A percentile compares a stretch with the other conserved stretches of the same genome.
Evolutionary conservation across 768 basidiomycete genomes (phyloP).

Genomic region (Tricholoma bakamatsutake): DNA sequence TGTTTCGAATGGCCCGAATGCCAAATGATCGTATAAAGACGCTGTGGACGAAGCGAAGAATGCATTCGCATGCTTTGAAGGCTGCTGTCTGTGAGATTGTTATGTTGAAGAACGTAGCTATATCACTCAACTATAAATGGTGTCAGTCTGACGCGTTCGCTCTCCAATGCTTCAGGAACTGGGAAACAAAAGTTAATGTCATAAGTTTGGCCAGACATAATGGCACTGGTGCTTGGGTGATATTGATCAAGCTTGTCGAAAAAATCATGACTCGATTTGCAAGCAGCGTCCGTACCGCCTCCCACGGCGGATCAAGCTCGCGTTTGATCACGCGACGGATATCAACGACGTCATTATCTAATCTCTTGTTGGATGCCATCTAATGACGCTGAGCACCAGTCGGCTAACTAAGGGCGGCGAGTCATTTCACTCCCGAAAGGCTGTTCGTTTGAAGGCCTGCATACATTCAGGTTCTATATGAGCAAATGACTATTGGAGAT

Average conservation of each 20-base stretch:
- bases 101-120: background rate
- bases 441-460: no score
- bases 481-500: no score
- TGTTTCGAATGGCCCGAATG: constrained; percentile 43
- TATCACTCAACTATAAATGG: constrained; percentile 40
- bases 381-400: no score
- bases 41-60: constrained; percentile 33
- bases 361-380: no score
- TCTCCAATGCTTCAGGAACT: constrained; percentile 38
- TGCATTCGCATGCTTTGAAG: constrained; percentile 35
- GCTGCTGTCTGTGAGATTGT: constrained; percentile 21
- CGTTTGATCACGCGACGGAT: background rate
- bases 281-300: no score
- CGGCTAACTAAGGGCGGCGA: no score
- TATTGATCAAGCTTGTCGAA: background rate
- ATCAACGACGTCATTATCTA: no score
- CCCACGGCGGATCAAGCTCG: background rate
- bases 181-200: constrained; percentile 49
- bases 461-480: no score
- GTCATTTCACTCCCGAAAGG: no score
- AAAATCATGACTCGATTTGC: background rate
- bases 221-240: background rate
- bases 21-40: constrained; percentile 40
- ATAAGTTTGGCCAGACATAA: constrained; percentile 14
- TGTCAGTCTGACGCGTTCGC: constrained; percentile 38